phyloP scores from a whole-genome alignment of 1,139 yeast genomes.

The Zygosaccharomyces sapae region DNA sequence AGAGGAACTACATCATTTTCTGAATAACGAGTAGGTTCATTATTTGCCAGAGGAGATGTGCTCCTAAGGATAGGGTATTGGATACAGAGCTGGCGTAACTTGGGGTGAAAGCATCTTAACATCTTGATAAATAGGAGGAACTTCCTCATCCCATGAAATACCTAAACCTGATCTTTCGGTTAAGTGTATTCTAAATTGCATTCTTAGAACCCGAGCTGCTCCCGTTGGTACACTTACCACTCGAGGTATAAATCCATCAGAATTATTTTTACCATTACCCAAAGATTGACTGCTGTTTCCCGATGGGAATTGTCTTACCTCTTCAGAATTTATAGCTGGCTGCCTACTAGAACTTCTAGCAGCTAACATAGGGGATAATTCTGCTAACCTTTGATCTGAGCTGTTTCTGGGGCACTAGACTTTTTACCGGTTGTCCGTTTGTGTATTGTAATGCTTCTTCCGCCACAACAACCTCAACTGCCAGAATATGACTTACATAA shows the following conservation, averaged over 20 bases:
- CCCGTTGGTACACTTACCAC: slow-evolving; percentile 80
- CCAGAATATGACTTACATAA: slow-evolving; percentile 65
- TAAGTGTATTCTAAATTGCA: slow-evolving; percentile 80
- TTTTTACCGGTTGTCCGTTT: slow-evolving; percentile 33
- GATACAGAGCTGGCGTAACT: slow-evolving; percentile 35
- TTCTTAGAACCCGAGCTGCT: slow-evolving; percentile 85
- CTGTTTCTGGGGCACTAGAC: slow-evolving; percentile 16
- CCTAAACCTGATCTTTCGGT: slow-evolving; percentile 95
- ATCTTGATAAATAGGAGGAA: slow-evolving; percentile 91
- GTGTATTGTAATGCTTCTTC: slow-evolving; percentile 64
- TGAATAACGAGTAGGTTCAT: slow-evolving; percentile 3
- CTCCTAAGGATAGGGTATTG: slow-evolving; percentile 5
- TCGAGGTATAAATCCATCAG: slow-evolving; percentile 13
- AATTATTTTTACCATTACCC: slow-evolving; percentile 9
- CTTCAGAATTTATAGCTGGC: slow-evolving; percentile 17
- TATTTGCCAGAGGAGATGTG: slow-evolving; percentile 6
- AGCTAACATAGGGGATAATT: slow-evolving; percentile 42
- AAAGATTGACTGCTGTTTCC: slow-evolving; percentile 11
- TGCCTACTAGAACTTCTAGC: slow-evolving; percentile 29
- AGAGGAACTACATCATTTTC: slow-evolving; percentile 6
- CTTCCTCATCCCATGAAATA: slow-evolving; percentile 98
- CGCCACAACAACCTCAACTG: slow-evolving; percentile 87
- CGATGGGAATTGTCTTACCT: slow-evolving; percentile 18
- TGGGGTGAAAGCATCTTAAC: slow-evolving; percentile 85
- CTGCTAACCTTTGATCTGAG: slow-evolving; percentile 41